Evolutionary conservation across 1,284 basidiomycete species (phyloP).

Genomic region (Ustanciosporium gigantosporum): DNA sequence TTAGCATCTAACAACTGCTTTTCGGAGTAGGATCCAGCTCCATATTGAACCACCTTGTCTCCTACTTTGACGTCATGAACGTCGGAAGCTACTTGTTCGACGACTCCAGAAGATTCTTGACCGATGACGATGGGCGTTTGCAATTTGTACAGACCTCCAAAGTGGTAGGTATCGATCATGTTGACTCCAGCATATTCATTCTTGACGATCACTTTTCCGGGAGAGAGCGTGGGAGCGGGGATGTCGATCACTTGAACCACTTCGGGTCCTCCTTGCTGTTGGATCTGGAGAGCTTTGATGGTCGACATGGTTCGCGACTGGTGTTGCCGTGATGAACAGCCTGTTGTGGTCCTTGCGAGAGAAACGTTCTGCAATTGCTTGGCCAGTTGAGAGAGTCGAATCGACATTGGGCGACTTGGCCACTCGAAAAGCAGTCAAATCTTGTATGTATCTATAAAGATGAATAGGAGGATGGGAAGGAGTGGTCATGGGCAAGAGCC

Average conservation of each 20-base stretch:
- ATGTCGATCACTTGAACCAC: constrained; percentile 72
- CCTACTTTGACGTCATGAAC: constrained; percentile 66
- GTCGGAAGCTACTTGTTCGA: constrained; percentile 68
- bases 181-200: constrained; percentile 64
- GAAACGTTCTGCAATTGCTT: background rate
- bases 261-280: constrained; percentile 73
- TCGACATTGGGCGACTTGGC: too few relatives aligned
- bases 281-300: constrained; percentile 66
- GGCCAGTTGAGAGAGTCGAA: background rate
- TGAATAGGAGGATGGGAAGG: too few relatives aligned
- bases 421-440: too few relatives aligned
- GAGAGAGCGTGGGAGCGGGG: constrained; percentile 69
- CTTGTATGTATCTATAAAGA: too few relatives aligned
- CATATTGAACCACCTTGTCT: constrained; percentile 68
- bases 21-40: constrained; percentile 72
- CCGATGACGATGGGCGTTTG: constrained; percentile 76
- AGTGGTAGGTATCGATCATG: constrained; percentile 70
- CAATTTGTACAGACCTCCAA: constrained; percentile 64
- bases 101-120: constrained; percentile 75
- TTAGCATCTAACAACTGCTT: constrained; percentile 74
- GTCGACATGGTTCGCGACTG: constrained; percentile 49
- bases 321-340: background rate
- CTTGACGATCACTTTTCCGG: constrained; percentile 78
- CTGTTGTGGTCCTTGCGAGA: too few relatives aligned
- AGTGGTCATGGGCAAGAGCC: too few relatives aligned